A percentile compares a stretch with the other conserved stretches of the same genome.
These are phyloP conservation scores for Vitis hybrid DNA, from an alignment of 177 flowering plant genomes.

Conservation along the genomic window DNA sequence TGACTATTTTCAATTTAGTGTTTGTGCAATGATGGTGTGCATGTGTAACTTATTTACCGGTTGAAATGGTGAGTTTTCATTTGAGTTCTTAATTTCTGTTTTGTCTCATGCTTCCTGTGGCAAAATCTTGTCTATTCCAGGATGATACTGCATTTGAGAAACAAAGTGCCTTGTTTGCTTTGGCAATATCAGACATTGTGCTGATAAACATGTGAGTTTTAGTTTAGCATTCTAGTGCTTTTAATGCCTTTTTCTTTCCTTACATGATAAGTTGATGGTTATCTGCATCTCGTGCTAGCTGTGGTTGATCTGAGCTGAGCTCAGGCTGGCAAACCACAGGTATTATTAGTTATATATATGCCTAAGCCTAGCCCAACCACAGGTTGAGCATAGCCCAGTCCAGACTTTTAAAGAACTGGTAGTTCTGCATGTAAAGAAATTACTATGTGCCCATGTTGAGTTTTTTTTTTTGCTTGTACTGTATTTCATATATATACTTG, in stretches of 20 bases:
- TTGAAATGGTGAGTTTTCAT: not conserved
- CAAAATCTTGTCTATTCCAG: slow-evolving; percentile 13
- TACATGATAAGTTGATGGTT: not conserved
- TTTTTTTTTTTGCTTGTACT: too few relatives aligned
- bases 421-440: too few relatives aligned
- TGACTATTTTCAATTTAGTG: too few relatives aligned
- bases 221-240: not conserved
- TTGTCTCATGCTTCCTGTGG: not conserved
- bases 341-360: not conserved
- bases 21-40: too few relatives aligned
- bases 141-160: slow-evolving; percentile 60
- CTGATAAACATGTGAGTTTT: slow-evolving; percentile 49
- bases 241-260: not conserved
- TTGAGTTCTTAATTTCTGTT: not conserved
- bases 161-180: slow-evolving; percentile 55
- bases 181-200: slow-evolving; percentile 53
- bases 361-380: not conserved
- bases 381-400: not conserved
- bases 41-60: too few relatives aligned
- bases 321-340: not conserved
- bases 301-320: not conserved
- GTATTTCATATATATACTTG: too few relatives aligned
- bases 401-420: too few relatives aligned
- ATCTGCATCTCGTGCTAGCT: not conserved
- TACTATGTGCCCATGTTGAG: too few relatives aligned